A percentile compares a stretch with the other conserved stretches of the same genome.
Evolutionary conservation across 2,329 filamentous ascomycete species (phyloP).

Genomic region (Cytospora mali): DNA sequence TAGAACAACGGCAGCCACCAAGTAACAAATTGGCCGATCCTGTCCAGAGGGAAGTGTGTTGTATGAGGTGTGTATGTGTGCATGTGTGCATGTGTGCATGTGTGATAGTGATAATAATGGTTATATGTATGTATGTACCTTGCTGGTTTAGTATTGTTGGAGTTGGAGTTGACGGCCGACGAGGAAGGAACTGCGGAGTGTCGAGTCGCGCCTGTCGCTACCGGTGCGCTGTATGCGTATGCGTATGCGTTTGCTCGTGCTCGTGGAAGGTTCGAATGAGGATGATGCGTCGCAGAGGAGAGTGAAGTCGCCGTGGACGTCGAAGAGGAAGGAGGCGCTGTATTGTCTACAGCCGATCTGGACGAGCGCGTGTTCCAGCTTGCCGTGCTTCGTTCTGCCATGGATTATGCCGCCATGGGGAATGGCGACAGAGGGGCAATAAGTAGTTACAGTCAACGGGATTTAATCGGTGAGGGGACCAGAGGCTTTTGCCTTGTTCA

Average conservation of each 20-base stretch:
- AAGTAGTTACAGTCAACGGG: not conserved
- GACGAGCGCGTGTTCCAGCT: slow-evolving; percentile 45
- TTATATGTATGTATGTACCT: slow-evolving; percentile 19
- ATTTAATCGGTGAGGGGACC: slow-evolving; percentile 7
- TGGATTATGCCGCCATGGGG: slow-evolving; percentile 66
- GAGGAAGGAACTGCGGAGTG: slow-evolving; percentile 13
- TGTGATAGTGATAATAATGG: not conserved
- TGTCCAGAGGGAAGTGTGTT: not conserved
- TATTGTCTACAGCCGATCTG: slow-evolving; percentile 57
- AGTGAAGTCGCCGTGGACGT: slow-evolving; percentile 30
- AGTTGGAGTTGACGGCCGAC: not conserved
- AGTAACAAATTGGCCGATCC: not conserved
- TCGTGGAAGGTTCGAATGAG: slow-evolving; percentile 9
- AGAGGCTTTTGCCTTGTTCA: slow-evolving; percentile 14
- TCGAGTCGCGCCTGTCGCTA: slow-evolving; percentile 10
- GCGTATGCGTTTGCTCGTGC: slow-evolving; percentile 7
- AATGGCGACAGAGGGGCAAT: slow-evolving; percentile 39
- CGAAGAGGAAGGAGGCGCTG: slow-evolving; percentile 29
- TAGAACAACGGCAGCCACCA: not conserved
- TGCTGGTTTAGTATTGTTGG: slow-evolving; percentile 2
- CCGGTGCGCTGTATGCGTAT: not conserved
- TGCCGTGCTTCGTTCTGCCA: slow-evolving; percentile 64
- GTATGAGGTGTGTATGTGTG: slow-evolving; percentile 2
- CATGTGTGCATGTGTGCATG: not conserved
- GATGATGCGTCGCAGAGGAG: slow-evolving; percentile 16